Base-by-base conservation (phyloP, 2,329 filamentous ascomycete species). In the Arthroderma uncinatum region DNA sequence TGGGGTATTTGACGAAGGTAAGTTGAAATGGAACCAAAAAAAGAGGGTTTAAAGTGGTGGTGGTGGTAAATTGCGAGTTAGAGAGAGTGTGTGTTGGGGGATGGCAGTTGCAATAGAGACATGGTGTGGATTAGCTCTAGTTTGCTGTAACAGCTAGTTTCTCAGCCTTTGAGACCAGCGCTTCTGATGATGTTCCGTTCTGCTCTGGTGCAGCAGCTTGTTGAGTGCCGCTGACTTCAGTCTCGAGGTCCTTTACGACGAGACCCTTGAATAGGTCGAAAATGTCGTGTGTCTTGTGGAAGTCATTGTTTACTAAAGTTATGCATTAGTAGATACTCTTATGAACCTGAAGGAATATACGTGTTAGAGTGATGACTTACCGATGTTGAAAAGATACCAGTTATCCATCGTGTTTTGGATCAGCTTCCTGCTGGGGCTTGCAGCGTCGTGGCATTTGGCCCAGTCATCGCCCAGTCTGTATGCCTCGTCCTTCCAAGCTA, bases 401-500 rank as follows among this genome's bases (percentile, higher is more conserved):
- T 83, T 84, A 60, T 92, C 84, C 82, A 96, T 93, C 60, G 97
- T 79, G 56, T 81, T 79, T 64, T 91, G 82, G 62, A 98, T 87
- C 60, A 97, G 74, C 60, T 84, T 80, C 56, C 92, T 82, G 68
- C 88, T 94, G 33, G 87, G 83, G 61, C 84, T 90, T 58, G 78
- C 78, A 60, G 85, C 78, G 37, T 90, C 82, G 68, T 95, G 89
- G 70, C 93, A 98, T 66, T 89, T 88, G 21, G 89, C 88, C 93
- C 93, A 98, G 68, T 98, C 91, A 58, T 86, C 81, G 56, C 93
- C 93, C 8, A 98, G 80, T 60, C 88, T 83, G 78, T 90, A 98
- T 14, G 95, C 94, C 73, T 98, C 93, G 64, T 98, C 93, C 74
- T 95, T 95, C 93, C 93, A 98, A 1, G 93, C 93, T 56, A 98